These are phyloP conservation scores for Sphaerulina musiva DNA, from an alignment of 2,329 filamentous ascomycete genomes.

Conservation along the genomic window DNA sequence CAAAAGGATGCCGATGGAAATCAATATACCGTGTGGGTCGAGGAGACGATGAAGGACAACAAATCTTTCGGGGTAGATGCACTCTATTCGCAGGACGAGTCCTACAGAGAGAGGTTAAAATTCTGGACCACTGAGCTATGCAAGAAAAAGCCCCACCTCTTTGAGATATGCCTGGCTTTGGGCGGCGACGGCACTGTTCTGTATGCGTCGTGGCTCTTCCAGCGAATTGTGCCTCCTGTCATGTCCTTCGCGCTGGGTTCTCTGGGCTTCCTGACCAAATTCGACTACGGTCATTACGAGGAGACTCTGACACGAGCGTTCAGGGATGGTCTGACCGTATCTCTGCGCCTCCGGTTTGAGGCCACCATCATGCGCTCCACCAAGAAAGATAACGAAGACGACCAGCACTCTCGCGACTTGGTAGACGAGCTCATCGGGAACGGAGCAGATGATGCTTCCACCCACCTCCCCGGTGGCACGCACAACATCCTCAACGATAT, in stretches of 20 bases:
- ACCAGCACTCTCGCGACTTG: conserved; percentile 53
- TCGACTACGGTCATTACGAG: conserved; percentile 74
- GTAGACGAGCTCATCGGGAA: conserved; percentile 87
- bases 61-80: conserved; percentile 66
- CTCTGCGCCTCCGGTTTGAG: conserved; percentile 81
- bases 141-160: conserved; percentile 68
- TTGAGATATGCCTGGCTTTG: conserved; percentile 84
- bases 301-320: conserved; percentile 66
- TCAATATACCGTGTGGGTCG: conserved; percentile 70
- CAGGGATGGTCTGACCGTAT: conserved; percentile 77
- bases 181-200: conserved; percentile 90
- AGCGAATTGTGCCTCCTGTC: conserved; percentile 87
- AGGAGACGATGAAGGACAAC: conserved; percentile 65
- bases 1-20: conserved; percentile 55
- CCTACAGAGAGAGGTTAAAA: conserved; percentile 55
- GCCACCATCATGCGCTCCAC: conserved; percentile 84
- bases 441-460: conserved; percentile 74
- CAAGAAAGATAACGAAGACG: conserved; percentile 36
- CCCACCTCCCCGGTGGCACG: conserved; percentile 75
- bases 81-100: conserved; percentile 57
- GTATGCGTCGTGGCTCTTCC: conserved; percentile 94
- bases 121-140: conserved; percentile 84
- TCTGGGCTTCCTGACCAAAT: conserved; percentile 91
- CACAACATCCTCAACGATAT: conserved; percentile 93
- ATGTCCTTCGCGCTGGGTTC: conserved; percentile 87